A percentile compares a stretch with the other conserved stretches of the same genome.
Conservation (phyloP, 2,329 filamentous ascomycete species). For the Colletotrichum falcatum region DNA sequence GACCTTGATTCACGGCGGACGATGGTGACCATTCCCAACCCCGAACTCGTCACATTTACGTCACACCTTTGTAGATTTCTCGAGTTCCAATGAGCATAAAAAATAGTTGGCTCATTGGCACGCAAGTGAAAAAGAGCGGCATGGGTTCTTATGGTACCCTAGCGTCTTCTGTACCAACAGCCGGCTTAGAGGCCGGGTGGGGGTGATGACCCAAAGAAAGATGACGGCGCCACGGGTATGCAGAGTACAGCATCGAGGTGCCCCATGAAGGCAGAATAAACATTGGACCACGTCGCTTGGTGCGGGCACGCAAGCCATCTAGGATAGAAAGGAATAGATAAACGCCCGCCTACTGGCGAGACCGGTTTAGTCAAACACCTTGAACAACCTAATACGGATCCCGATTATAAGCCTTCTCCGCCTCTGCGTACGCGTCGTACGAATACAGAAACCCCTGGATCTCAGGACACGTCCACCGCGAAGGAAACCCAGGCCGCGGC, state of each 20-base stretch:
- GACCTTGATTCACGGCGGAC: neutral
- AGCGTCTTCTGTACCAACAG: neutral
- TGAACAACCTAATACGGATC: slow-evolving; percentile 35
- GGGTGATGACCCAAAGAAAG: neutral
- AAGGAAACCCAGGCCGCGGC: slow-evolving; percentile 39
- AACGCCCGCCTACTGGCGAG: neutral
- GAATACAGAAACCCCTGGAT: slow-evolving; percentile 40
- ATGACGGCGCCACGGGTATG: too few relatives aligned
- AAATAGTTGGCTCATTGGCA: neutral
- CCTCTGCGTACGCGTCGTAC: slow-evolving; percentile 41
- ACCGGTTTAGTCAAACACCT: neutral
- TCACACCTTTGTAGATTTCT: neutral
- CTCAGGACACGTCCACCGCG: slow-evolving; percentile 42
- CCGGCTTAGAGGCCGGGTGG: neutral
- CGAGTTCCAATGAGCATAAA: neutral
- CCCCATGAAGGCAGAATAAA: neutral
- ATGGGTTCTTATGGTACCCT: neutral
- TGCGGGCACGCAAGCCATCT: neutral
- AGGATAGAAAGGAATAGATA: too few relatives aligned
- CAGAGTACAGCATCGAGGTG: neutral
- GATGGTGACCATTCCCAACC: neutral
- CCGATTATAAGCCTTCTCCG: slow-evolving; percentile 43
- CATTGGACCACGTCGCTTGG: neutral
- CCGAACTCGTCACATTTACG: neutral
- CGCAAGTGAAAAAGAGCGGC: neutral